These are phyloP conservation scores for Terfezia claveryi DNA, from an alignment of 495 filamentous ascomycete species.

Conservation along the genomic window DNA sequence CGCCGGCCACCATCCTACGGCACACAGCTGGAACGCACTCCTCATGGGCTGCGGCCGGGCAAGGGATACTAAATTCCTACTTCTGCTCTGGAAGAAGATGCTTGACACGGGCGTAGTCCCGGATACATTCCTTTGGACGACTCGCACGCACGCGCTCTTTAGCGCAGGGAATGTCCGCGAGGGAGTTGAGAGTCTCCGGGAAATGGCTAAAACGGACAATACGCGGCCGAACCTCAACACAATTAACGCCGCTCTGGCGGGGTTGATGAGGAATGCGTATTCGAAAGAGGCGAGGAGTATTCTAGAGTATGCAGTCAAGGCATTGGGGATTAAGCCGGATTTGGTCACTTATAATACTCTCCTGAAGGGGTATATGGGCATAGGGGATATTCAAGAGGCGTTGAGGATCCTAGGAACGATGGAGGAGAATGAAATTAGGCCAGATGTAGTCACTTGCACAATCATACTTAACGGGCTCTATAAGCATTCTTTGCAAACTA, in stretches of 20 bases:
- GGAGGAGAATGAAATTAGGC: conserved; percentile 22
- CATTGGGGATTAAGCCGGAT: conserved; percentile 36
- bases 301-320: conserved; percentile 31
- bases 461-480: conserved; percentile 32
- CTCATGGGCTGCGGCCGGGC: conserved; percentile 3
- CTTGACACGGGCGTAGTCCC: conserved; percentile 9
- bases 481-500: conserved; percentile 14
- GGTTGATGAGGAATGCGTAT: conserved; percentile 25
- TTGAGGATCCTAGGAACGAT: conserved; percentile 22
- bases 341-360: conserved; percentile 47
- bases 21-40: conserved; percentile 12
- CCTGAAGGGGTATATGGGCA: conserved; percentile 30
- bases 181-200: background rate
- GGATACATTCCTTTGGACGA: conserved; percentile 13
- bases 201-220: background rate
- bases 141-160: conserved; percentile 12
- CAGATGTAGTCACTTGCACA: conserved; percentile 33
- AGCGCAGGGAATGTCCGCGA: conserved; percentile 1
- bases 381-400: conserved; percentile 16
- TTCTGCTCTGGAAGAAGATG: conserved; percentile 11
- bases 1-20: conserved; percentile 5
- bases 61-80: conserved; percentile 5
- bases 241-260: conserved; percentile 39
- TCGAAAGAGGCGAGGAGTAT: conserved; percentile 26
- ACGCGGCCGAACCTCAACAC: background rate